These are phyloP conservation scores for Elsinoe necatrix DNA, from an alignment of 2,329 filamentous ascomycete genomes.

Conservation along the genomic window DNA sequence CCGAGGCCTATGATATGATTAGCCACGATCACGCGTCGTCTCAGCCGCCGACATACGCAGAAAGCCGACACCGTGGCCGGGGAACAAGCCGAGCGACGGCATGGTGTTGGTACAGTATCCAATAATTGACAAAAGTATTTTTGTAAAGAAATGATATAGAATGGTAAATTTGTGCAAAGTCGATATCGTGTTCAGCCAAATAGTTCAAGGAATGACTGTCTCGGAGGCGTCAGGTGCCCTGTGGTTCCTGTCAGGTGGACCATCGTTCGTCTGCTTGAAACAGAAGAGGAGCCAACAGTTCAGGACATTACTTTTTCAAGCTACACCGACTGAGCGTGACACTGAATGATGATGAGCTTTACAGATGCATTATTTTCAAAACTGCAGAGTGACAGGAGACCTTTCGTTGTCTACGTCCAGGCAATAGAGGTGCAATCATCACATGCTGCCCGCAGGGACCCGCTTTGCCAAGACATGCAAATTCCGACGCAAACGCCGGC, in stretches of 20 bases:
- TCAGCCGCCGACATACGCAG: background rate
- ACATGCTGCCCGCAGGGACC: background rate
- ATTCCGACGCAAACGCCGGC: constrained; percentile 3
- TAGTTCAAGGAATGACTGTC: background rate
- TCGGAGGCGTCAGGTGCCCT: constrained; percentile 10
- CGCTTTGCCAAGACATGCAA: background rate
- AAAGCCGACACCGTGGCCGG: constrained; percentile 10
- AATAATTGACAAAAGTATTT: too few species aligned
- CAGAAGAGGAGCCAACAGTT: background rate
- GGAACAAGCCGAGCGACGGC: constrained; percentile 16
- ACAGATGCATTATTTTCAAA: too few species aligned
- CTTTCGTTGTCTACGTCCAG: too few species aligned
- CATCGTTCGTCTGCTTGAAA: background rate
- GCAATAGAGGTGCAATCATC: background rate
- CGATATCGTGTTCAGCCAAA: background rate
- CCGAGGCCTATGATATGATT: constrained; percentile 58
- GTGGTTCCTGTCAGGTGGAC: constrained; percentile 7
- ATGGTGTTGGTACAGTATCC: background rate
- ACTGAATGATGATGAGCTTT: too few species aligned
- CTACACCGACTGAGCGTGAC: too few species aligned
- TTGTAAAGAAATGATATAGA: too few species aligned
- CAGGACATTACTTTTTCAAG: background rate
- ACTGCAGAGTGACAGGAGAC: too few species aligned
- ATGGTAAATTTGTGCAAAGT: background rate
- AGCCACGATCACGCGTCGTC: constrained; percentile 5